Base-by-base conservation (phyloP, 257 asterid species). In the Salvia rosmarinus region DNA sequence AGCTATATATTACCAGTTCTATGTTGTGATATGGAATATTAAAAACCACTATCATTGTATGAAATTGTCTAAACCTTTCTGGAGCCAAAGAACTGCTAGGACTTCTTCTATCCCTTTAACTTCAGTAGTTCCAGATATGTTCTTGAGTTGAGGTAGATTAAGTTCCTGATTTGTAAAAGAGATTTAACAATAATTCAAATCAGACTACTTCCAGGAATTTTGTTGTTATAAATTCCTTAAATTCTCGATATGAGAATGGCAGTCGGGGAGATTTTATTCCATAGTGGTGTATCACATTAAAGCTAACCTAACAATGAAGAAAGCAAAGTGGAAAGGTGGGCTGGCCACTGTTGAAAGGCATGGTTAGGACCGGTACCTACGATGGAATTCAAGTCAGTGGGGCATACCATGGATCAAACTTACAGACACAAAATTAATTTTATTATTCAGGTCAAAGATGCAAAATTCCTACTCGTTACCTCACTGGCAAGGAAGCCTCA, bases 401-500 rank as follows among this genome's bases (percentile, higher is more conserved):
- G 85, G 84, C 82, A 74, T 81, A 64, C 88, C 85, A 56, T 78
- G 81, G 74, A 78, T 76, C 80, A 63, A 82, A 84, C 96, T 86
- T 87, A 87, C 83, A 79, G 79, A 81, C 82, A 77, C 77, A 79
- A 75, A 89, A 86, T 91, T 82, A 89, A 91, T 89, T 87, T 89
- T 87, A 75, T 85, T 86, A 89, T 84, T 87, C 97, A 91, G 95
- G 97, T 91, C 85, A 86, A 81, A 81, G 93, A 87, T 82, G 92
- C 87, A 83, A 78, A 87, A 83, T 77, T 83, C 90, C 79, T 83
- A 77, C 86, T 79, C 80, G 84, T 91, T 57, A 79, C 78, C 80
- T 86, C 86, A 77, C 91, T 95, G 77, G 86, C 87, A 83, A 89
- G 87, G 88, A 83, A 75, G 92, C 86, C 96, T 81, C 95, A 87